These are phyloP conservation scores for Russula virescens DNA, from an alignment of 768 basidiomycete genomes.

Conservation along the genomic window DNA sequence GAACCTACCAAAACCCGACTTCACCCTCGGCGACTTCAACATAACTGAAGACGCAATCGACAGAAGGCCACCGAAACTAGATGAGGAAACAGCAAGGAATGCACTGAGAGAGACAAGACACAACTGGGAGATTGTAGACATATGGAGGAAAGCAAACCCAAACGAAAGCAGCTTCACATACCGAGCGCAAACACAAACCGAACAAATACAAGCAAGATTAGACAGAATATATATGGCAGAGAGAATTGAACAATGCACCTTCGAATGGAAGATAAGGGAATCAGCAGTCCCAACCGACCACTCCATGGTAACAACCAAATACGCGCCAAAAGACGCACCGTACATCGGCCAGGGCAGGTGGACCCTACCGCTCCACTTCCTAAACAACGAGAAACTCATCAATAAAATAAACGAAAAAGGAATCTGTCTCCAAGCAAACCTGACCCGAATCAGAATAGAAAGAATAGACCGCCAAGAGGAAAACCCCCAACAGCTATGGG, in stretches of 20 bases:
- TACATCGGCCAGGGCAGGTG: not conserved
- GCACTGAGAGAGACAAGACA: not conserved
- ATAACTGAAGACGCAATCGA: not conserved
- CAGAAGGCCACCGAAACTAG: not conserved
- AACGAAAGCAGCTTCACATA: not conserved
- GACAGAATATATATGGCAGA: constrained; percentile 3
- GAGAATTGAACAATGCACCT: not conserved
- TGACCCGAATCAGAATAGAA: not conserved
- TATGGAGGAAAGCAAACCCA: not conserved
- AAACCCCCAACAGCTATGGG: not conserved
- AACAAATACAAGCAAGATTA: not conserved
- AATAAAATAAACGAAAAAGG: not conserved
- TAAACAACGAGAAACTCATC: not conserved
- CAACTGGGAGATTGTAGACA: not conserved
- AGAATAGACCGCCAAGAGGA: too few species aligned
- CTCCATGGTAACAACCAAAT: not conserved
- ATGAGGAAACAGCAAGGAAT: accelerated
- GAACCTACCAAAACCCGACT: not conserved
- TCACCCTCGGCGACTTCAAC: constrained; percentile 9
- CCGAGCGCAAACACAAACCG: too few species aligned
- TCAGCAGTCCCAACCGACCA: not conserved
- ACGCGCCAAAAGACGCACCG: not conserved
- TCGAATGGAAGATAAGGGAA: not conserved
- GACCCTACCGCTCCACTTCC: not conserved
- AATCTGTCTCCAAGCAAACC: not conserved